Conservation (phyloP, 2,329 filamentous ascomycete species). For the Arthrinium puccinioides region DNA sequence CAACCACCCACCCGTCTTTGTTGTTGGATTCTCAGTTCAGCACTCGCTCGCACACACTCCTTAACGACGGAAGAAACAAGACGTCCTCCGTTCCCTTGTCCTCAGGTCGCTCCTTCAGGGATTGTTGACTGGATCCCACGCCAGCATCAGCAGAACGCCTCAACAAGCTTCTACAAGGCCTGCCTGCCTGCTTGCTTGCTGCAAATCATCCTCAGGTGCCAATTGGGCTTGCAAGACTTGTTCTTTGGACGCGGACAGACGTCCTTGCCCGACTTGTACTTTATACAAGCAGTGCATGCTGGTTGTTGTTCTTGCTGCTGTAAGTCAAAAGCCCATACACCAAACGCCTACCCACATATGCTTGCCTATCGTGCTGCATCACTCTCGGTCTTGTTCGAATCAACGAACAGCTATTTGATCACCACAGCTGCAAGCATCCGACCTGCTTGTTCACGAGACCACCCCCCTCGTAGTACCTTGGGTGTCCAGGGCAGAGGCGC, state of each 20-base stretch:
- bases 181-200: too few species aligned
- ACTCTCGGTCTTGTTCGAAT: neutral
- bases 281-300: too few species aligned
- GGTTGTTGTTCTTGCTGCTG: too few species aligned
- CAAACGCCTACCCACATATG: too few species aligned
- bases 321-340: too few species aligned
- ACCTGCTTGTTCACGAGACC: constrained; percentile 2
- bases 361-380: neutral
- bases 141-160: too few species aligned
- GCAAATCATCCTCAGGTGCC: too few species aligned
- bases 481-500: neutral
- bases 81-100: constrained; percentile 1
- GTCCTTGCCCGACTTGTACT: too few species aligned
- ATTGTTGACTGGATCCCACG: constrained; percentile 1
- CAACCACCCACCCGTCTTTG: neutral
- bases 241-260: too few species aligned
- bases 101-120: constrained; percentile 1
- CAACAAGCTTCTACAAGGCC: too few species aligned
- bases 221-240: too few species aligned
- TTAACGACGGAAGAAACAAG: neutral
- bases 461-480: constrained; percentile 2
- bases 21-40: constrained; percentile 1
- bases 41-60: neutral
- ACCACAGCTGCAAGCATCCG: constrained; percentile 1
- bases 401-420: neutral